Base-by-base conservation (phyloP, 2,329 filamentous ascomycete species). In the Claviceps sp. region DNA sequence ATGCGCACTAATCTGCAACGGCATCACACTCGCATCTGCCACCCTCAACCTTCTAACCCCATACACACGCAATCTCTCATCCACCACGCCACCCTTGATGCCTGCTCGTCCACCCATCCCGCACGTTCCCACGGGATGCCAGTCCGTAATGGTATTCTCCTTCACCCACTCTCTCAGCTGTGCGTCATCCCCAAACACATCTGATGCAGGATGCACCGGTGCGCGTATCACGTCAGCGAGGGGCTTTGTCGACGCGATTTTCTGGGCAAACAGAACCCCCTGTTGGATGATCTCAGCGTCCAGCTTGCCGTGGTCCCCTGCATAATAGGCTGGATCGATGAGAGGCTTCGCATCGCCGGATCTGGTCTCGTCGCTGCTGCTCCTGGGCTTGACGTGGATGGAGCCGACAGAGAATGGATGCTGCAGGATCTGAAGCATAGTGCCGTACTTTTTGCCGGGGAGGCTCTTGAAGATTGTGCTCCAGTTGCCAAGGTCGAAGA, bases 321-420 rank as follows among this genome's bases (percentile, higher is more conserved):
- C 48, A 42, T 70, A 74, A 54, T 74, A 75, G 4, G 59, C 57
- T 0, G 72, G 71, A 37, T 75, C 63, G 37, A 75, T 73, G 13
- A 60, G 30, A 0, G 68, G 69, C 11, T 48, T 61, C 52, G 50
- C 62, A n/a, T 59, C 61, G 46, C 26, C 63, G 41, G 20, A 57
- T 5, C 16, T 37, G 7, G 20, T 5, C 30, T 34, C 30, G 9
- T 34, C 30, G 44, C 11, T 50, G 13, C 50, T 47, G 14, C 51
- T 51, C 14, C 56, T 50, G 2, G 62, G 56, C 2, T 53, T 60
- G 48, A 77, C 68, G 54, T 78, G 75, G 9, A 78, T 64, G 2
- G 65, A 70, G 0, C 76, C 76, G 3, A 66, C 63, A 0, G 72
- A 71, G 34, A 75, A 75, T 0, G 76, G 75, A 59, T 77, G 75